Base-by-base conservation (phyloP, 148 eudicot species). In the Limonium bicolor region DNA sequence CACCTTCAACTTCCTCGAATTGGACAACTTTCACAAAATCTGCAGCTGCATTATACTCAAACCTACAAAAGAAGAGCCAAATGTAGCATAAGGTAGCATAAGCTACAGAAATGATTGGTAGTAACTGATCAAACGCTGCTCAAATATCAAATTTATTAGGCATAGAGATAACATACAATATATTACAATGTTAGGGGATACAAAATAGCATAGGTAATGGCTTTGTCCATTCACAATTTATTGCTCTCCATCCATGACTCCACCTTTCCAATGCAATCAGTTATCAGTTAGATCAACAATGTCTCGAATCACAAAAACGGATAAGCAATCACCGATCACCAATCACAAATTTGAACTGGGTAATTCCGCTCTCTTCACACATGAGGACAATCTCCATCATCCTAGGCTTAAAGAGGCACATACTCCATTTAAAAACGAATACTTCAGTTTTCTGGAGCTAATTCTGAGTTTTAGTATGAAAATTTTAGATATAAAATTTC, bases 1-100 rank as follows among this genome's bases (percentile, higher is more conserved):
- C 32, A 90, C 99, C 99, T 73, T 80, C 82, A 33, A 69, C 85
- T 75, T 85, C 82, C 65, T 78, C 95, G 58, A 85, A 80, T 26
- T 65, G 69, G 54, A 85, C 69, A 61, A 80, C 94, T 64, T 90
- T 90, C 56, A 64, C 76, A 61, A 78, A 51, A 48, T 85, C 95
- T 50, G 99, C 82, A 59, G 94, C 72, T 23, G 95, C 88, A 64
- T 81, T 59, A 39, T 90, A 90, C 70, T 75, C 85, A 37, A 90
- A 76, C 51, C 96, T 86, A 64, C 56, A 65, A 51, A 45, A 28
- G 12, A 42, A 38, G 50, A 46, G 27, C 20, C 0, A 18, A 23
- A 19, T 31, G 20, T 2, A 32, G 21, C 2, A 28, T 26, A 2
- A 18, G 20, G 30, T 52, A 5, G 9, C 1, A 20, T 16, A n/a